Evolutionary conservation across 2,329 filamentous ascomycete species (phyloP).

Genomic region (Catunica adiposa): DNA sequence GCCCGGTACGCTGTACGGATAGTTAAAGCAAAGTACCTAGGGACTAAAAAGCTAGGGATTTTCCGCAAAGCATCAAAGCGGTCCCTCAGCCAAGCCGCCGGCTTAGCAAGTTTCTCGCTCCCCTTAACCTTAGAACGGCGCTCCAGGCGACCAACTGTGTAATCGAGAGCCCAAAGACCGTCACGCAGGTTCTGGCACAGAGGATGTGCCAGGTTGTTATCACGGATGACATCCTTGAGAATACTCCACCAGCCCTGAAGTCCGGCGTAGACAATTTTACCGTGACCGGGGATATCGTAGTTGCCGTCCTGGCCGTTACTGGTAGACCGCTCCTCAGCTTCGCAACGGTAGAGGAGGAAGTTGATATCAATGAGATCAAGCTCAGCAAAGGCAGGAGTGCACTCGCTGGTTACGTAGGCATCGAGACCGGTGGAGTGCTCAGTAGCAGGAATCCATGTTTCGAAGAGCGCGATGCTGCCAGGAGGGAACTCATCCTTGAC

Average conservation of each 20-base stretch:
- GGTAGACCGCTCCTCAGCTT: conserved; percentile 68
- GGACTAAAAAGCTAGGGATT: conserved; percentile 77
- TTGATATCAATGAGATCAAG: conserved; percentile 73
- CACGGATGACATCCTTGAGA: conserved; percentile 62
- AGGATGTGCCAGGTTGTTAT: conserved; percentile 85
- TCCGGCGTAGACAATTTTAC: conserved; percentile 79
- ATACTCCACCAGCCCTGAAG: conserved; percentile 99
- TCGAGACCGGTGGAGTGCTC: conserved; percentile 75
- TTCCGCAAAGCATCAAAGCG: conserved; percentile 73
- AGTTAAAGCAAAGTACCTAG: conserved; percentile 82
- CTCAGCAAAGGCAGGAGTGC: conserved; percentile 58
- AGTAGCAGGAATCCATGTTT: conserved; percentile 83
- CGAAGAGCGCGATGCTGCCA: conserved; percentile 85
- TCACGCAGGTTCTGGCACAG: conserved; percentile 84
- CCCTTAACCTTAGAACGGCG: conserved; percentile 47
- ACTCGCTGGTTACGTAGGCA: conserved; percentile 69
- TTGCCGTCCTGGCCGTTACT: conserved; percentile 64
- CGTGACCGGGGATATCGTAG: conserved; percentile 72
- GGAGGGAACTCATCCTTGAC: conserved; percentile 75
- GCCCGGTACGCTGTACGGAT: conserved; percentile 77
- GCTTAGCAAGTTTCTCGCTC: conserved; percentile 45
- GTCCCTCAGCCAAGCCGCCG: conserved; percentile 63
- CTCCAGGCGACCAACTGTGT: conserved; percentile 63
- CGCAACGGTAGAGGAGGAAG: conserved; percentile 77
- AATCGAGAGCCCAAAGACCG: conserved; percentile 85